phyloP scores from a whole-genome alignment of 2,329 filamentous ascomycete genomes.

The Cladosporium sp. region DNA sequence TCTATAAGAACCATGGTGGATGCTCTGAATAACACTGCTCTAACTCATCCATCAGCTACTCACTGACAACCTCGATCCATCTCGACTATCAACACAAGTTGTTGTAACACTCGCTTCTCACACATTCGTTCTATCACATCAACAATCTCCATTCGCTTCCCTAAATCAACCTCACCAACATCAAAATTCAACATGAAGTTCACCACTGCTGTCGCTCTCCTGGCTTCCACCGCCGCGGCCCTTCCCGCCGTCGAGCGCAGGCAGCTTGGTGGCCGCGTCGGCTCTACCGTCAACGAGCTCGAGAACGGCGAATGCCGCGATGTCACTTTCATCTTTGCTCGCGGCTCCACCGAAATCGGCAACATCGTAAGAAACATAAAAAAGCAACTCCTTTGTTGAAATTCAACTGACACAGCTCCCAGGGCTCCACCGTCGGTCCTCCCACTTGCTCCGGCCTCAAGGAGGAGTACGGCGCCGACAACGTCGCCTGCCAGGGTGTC shows the following conservation, averaged over 20 bases:
- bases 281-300: slow-evolving; percentile 18
- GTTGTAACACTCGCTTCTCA: slow-evolving; percentile 8
- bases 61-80: background rate
- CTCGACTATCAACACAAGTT: background rate
- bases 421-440: slow-evolving; percentile 23
- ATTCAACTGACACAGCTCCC: background rate
- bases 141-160: background rate
- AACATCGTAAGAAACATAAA: slow-evolving; percentile 42
- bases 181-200: slow-evolving; percentile 7
- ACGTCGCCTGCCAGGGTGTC: slow-evolving; percentile 27
- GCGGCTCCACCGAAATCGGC: slow-evolving; percentile 50
- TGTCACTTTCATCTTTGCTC: slow-evolving; percentile 54
- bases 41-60: background rate
- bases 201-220: slow-evolving; percentile 5
- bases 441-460: slow-evolving; percentile 25
- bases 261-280: slow-evolving; percentile 7
- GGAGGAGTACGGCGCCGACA: slow-evolving; percentile 15
- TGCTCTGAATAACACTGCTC: background rate
- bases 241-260: slow-evolving; percentile 8
- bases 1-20: background rate
- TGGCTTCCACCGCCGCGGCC: slow-evolving; percentile 8
- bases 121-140: background rate
- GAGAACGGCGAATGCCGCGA: slow-evolving; percentile 36
- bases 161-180: background rate
- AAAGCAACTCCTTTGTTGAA: background rate